Evolutionary conservation across 805 yeast species (phyloP), one percentile per base, ranked within the genome.

Genomic region (Candida sphagnicola): DNA sequence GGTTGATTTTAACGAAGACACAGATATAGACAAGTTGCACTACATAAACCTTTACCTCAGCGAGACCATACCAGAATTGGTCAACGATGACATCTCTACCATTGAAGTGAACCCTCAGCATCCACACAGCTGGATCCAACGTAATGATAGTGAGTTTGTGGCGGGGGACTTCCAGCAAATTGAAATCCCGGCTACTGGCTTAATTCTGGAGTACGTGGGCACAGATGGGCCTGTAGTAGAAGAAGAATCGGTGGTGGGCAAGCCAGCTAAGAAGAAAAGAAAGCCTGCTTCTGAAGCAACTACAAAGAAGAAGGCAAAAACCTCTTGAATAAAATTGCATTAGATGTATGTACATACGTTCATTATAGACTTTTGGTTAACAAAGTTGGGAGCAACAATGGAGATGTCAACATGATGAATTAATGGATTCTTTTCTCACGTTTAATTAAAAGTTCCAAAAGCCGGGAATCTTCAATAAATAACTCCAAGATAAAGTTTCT

Each of bases 401-500:
- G n/a, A n/a, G n/a, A n/a, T n/a, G n/a, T n/a, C n/a, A n/a, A n/a
- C n/a, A n/a, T n/a, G n/a, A n/a, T n/a, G n/a, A n/a, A 21, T 21
- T 21, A 13, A 26, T 26, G 29, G 29, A 11, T 8, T 11, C 29
- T 8, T 26, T 13, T 26, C 39, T 75, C 78, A 35, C 70, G 61
- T 51, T 64, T 70, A 25, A 77, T 66, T 36, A 80, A 47, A 10
- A 59, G 58, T 42, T 80, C 86, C 54, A 83, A 59, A 31, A 79
- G 63, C 23, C 65, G 65, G 10, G 72, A 65, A 45, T 74, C 73
- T 38, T 77, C 74, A 17, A 59, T 46, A 46, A 85, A 77, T 38
- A 84, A 61, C 31, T 81, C 90, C 49, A 82, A 73, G 12, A 88
- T 63, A 51, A 80, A 82, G 45, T 77, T 70, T 26, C 95, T 64